A percentile compares a stretch with the other conserved stretches of the same genome.
Evolutionary conservation across 345 rosid genomes (phyloP).

Genomic region (Arabidopsis suecica): DNA sequence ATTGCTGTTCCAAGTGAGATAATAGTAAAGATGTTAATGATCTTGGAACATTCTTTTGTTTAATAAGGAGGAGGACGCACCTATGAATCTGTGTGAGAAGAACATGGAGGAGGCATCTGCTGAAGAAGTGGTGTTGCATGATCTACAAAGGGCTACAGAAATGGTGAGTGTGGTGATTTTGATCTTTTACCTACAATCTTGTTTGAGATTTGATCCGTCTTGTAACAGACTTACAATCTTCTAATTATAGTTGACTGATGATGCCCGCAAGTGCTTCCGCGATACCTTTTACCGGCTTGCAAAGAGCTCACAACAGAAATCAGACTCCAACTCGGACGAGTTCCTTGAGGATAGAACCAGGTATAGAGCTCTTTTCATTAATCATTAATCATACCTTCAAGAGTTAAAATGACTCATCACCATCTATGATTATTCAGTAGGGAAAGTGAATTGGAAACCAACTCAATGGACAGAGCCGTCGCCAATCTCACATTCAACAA

Average conservation of each 20-base stretch:
- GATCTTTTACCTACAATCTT: neutral
- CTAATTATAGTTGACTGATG: slow-evolving; percentile 55
- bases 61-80: slow-evolving; percentile 24
- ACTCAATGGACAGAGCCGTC: slow-evolving; percentile 72
- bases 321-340: slow-evolving; percentile 24
- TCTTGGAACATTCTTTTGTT: slow-evolving; percentile 31
- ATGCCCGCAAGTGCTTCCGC: slow-evolving; percentile 76
- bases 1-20: neutral
- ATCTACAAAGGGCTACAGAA: slow-evolving; percentile 64
- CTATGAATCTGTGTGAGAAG: slow-evolving; percentile 38
- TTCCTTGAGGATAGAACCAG: slow-evolving; percentile 18
- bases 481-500: slow-evolving; percentile 78
- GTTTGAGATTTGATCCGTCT: neutral
- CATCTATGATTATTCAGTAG: slow-evolving; percentile 39
- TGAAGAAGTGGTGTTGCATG: slow-evolving; percentile 70
- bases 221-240: slow-evolving; percentile 10
- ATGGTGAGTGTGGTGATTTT: slow-evolving; percentile 51
- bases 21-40: slow-evolving; percentile 21
- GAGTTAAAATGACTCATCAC: neutral
- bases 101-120: slow-evolving; percentile 49
- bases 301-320: slow-evolving; percentile 54
- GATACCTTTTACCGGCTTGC: slow-evolving; percentile 92
- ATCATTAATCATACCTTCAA: neutral
- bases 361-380: slow-evolving; percentile 22
- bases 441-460: slow-evolving; percentile 68